These are phyloP conservation scores for Sicyos baderoa DNA, from an alignment of 306 rosid genomes.

Conservation along the genomic window DNA sequence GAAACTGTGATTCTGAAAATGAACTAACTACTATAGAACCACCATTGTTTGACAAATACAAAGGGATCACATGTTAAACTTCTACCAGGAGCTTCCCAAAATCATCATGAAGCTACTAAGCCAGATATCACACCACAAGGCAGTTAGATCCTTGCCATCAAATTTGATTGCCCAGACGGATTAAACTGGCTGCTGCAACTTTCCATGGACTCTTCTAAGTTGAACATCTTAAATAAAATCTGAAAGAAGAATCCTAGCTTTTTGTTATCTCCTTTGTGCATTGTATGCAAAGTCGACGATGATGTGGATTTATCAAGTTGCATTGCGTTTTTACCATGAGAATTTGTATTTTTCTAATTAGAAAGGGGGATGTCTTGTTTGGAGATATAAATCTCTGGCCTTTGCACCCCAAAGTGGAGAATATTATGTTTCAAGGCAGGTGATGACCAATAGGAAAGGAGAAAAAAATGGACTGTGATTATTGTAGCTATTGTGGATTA, in stretches of 20 bases:
- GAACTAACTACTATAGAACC: neutral
- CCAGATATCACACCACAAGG: neutral
- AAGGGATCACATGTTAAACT: neutral
- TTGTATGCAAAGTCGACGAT: neutral
- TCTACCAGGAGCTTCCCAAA: neutral
- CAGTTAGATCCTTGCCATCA: neutral
- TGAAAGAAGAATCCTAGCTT: neutral
- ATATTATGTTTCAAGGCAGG: neutral
- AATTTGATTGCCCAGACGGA: slow-evolving; percentile 7
- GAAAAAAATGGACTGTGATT: neutral
- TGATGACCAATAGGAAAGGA: neutral
- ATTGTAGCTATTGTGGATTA: neutral
- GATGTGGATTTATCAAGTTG: no score
- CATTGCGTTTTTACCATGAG: no score
- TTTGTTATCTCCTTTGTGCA: neutral
- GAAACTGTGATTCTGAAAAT: neutral
- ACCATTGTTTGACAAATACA: neutral
- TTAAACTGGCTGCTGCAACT: slow-evolving; percentile 2
- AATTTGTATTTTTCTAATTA: no score
- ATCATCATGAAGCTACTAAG: neutral
- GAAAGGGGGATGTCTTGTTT: no score
- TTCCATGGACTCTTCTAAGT: neutral
- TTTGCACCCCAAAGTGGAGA: neutral
- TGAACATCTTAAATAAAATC: neutral
- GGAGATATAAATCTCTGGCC: neutral